A percentile compares a stretch with the other conserved stretches of the same genome.
These are phyloP conservation scores for Diaporthe ilicicola DNA, from an alignment of 2,329 filamentous ascomycete species.

Conservation along the genomic window DNA sequence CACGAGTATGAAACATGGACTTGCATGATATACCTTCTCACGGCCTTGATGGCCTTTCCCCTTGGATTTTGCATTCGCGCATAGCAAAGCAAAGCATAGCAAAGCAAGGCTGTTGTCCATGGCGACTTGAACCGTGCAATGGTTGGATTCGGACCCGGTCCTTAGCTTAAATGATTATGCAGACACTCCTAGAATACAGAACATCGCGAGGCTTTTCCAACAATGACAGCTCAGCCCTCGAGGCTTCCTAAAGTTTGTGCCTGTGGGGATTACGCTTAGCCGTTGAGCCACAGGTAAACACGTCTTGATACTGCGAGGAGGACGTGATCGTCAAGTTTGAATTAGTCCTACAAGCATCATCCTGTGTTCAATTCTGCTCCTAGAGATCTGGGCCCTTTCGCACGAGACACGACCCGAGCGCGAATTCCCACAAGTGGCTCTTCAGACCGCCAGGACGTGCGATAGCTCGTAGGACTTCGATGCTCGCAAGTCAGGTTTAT, in stretches of 20 bases:
- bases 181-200: not conserved
- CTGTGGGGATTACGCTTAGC: not conserved
- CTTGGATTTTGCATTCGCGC: not conserved
- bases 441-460: not conserved
- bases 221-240: not conserved
- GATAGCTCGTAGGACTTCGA: not conserved
- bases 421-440: not conserved
- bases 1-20: slow-evolving; percentile 18
- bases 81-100: slow-evolving; percentile 4
- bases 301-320: not conserved
- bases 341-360: not conserved
- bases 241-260: not conserved
- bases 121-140: not conserved
- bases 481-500: not conserved
- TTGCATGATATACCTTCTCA: slow-evolving; percentile 5
- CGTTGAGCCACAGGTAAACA: not conserved
- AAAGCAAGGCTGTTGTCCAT: not conserved
- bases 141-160: not conserved
- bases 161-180: not conserved
- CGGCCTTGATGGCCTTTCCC: not conserved
- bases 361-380: not conserved
- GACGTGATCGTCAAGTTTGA: not conserved
- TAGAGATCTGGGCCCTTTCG: not conserved
- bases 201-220: not conserved
- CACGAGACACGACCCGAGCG: not conserved